phyloP scores from a whole-genome alignment of 202 grass and related monocot species.

The Musa balbisiana region DNA sequence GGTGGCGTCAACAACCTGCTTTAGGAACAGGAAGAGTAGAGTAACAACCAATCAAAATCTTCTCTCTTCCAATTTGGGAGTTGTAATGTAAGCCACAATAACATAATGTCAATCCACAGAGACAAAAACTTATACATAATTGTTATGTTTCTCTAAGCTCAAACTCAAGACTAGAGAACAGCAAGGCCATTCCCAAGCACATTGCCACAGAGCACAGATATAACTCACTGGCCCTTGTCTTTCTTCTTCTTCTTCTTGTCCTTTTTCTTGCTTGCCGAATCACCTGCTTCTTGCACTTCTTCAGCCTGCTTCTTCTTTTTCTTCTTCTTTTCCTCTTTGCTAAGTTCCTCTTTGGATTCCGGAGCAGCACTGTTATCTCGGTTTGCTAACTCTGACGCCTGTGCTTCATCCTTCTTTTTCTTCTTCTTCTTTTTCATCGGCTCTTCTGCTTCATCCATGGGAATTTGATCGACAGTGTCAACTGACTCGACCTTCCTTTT shows the following conservation, averaged over 20 bases:
- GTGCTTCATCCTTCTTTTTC: slow-evolving; percentile 33
- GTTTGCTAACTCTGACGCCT: not conserved
- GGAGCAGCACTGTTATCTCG: slow-evolving; percentile 15
- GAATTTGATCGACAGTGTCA: not conserved
- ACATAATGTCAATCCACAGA: not conserved
- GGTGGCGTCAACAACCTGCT: no score
- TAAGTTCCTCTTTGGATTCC: slow-evolving; percentile 26
- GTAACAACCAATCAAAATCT: no score
- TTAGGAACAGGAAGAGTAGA: no score
- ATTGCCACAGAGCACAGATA: not conserved
- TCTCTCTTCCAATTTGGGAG: no score
- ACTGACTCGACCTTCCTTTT: not conserved
- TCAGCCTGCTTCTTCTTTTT: slow-evolving; percentile 57
- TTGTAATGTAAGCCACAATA: not conserved
- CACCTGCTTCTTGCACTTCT: not conserved
- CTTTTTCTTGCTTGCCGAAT: slow-evolving; percentile 4
- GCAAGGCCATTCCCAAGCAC: not conserved
- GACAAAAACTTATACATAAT: not conserved
- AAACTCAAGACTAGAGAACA: not conserved
- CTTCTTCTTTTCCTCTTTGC: slow-evolving; percentile 65
- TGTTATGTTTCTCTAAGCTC: not conserved
- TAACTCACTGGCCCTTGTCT: not conserved
- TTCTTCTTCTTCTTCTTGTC: slow-evolving; percentile 17
- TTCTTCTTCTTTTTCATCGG: slow-evolving; percentile 44
- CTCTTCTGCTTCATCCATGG: slow-evolving; percentile 28